Base-by-base conservation (phyloP, 805 yeast genomes). In the Torulaspora quercuum region DNA sequence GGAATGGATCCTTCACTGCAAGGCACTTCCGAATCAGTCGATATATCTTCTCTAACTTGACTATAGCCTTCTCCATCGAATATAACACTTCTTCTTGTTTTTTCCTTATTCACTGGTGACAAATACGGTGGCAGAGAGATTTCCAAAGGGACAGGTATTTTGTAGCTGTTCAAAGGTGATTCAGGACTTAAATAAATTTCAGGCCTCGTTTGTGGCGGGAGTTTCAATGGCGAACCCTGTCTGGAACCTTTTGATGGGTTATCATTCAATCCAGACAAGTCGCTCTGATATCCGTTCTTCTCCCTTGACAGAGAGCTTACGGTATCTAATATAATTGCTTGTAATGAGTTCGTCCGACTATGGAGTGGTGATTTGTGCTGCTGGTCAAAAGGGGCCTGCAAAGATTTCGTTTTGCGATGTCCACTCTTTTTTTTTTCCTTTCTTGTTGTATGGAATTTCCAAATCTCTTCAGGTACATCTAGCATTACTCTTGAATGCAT, bases 41-140 rank as follows among this genome's bases (percentile, higher is more conserved):
- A 21, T 5, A 12, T 21, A 18, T 30, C 42, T 13, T 31, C 48
- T 14, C 41, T 35, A 24, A 39, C 55, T 6, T 57, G 52, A 22
- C 64, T 64, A 41, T 66, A 67, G 6, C 55, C 55, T 7, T 45
- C 43, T 7, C 72, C 72, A 38, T 66, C 65, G 44, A 50, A 67
- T 1, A 67, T 42, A n/a, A 66, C 44, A 15, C 61, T 57, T 3
- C 39, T 35, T 27, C 64, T 48, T 7, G 39, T 26, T 19, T 43
- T 54, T 3, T 42, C 13, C 41, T 53, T 60, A 42, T 65, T 64
- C 24, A 42, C 37, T 4, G 66, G 65, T 0, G 69, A 65, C 12
- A 67, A 37, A 18, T 43, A 50, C 4, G 70, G 70, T 7, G 72
- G 72, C 6, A 66, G 41, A 3, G 49, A 40, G 5, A 61, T 52